Percentiles rank a stretch among this genome's conserved stretches.
phyloP scores from a whole-genome alignment of 169 alveolate genomes.

The Plasmodium inui region DNA sequence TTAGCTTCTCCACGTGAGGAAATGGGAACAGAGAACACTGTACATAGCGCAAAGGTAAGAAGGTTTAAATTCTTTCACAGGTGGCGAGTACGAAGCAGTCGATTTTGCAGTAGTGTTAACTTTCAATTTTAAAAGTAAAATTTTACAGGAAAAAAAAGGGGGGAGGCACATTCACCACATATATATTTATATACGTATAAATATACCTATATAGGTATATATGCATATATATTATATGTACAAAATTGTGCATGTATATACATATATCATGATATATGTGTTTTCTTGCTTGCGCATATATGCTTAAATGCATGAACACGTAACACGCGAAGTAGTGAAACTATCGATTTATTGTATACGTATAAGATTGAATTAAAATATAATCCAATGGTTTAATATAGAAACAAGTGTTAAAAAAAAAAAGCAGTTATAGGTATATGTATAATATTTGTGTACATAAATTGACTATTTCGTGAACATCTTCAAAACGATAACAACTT shows the following conservation, averaged over 20 bases:
- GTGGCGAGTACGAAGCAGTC: not conserved
- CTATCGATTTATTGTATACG: not conserved
- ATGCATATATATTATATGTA: not conserved
- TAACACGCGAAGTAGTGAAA: not conserved
- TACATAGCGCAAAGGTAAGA: not conserved
- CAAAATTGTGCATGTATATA: constrained; percentile 5
- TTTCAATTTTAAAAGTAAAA: constrained; percentile 62
- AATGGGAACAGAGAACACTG: constrained; percentile 10
- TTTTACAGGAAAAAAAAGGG: constrained; percentile 13
- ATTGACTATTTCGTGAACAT: constrained; percentile 41
- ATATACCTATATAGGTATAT: constrained; percentile 4
- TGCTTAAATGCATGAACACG: not conserved
- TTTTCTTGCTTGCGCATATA: not conserved
- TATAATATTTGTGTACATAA: constrained; percentile 1
- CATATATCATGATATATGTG: constrained; percentile 1
- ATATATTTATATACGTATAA: not conserved
- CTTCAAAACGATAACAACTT: constrained; percentile 73
- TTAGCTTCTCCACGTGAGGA: constrained; percentile 11
- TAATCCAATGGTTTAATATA: constrained; percentile 2
- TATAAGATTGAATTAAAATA: constrained; percentile 24
- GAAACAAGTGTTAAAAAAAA: constrained; percentile 32
- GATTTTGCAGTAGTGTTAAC: constrained; percentile 19
- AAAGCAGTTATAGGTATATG: not conserved
- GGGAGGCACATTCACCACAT: not conserved
- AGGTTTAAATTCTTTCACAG: constrained; percentile 12